Conservation (phyloP, 352 stramenopile genomes). For the Phytophthora meadii region DNA sequence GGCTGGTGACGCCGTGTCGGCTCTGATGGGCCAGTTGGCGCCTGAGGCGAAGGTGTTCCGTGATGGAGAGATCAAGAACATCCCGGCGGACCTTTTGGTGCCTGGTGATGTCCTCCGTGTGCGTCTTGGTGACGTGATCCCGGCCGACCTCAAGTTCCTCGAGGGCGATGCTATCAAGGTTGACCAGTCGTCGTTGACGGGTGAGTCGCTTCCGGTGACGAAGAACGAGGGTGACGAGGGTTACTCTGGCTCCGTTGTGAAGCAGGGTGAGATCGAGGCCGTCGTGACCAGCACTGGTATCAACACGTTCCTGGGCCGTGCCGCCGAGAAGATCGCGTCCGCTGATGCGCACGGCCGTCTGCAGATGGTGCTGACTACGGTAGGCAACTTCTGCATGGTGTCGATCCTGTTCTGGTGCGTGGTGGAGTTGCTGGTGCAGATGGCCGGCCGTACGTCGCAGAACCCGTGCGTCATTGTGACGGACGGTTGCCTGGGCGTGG, state of each 20-base stretch:
- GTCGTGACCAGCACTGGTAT: constrained; percentile 89
- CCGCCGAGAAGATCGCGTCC: constrained; percentile 79
- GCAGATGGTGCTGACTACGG: constrained; percentile 93
- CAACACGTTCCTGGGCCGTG: constrained; percentile 93
- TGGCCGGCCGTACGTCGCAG: constrained; percentile 71
- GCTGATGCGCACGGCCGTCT: constrained; percentile 85
- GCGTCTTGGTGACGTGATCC: constrained; percentile 91
- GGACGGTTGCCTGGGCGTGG: constrained; percentile 70
- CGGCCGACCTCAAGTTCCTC: constrained; percentile 90
- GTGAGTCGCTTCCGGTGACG: constrained; percentile 94
- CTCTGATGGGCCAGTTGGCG: constrained; percentile 89
- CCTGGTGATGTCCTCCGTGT: constrained; percentile 79
- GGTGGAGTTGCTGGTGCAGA: constrained; percentile 88
- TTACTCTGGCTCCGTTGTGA: constrained; percentile 88
- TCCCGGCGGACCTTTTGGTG: constrained; percentile 70
- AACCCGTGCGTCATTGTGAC: constrained; percentile 88
- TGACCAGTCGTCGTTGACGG: constrained; percentile 93
- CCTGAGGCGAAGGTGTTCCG: constrained; percentile 87
- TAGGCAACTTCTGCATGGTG: constrained; percentile 91
- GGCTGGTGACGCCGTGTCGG: constrained; percentile 87
- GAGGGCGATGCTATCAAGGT: constrained; percentile 86
- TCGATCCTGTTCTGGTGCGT: constrained; percentile 88
- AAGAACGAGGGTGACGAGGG: constrained; percentile 80
- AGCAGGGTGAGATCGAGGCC: constrained; percentile 91
- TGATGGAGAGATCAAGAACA: constrained; percentile 79